Percentiles rank a stretch among this genome's conserved stretches.
phyloP scores from a whole-genome alignment of 1,284 basidiomycete species.

The Heterobasidion occidentale region DNA sequence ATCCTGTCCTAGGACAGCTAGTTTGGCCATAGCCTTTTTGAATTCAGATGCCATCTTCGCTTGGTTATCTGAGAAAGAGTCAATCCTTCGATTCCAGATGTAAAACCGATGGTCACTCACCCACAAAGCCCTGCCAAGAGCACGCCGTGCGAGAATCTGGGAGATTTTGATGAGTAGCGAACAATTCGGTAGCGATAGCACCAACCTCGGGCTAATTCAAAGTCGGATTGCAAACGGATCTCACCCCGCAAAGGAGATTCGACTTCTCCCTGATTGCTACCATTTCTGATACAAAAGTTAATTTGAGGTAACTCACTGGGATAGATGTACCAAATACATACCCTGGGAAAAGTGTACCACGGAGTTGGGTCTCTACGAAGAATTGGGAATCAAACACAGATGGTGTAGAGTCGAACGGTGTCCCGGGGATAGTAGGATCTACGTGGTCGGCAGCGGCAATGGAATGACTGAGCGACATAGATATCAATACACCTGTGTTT shows the following conservation, averaged over 20 bases:
- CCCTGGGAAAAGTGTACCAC: slow-evolving; percentile 13
- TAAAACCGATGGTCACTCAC: too few relatives aligned
- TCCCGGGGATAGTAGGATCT: slow-evolving; percentile 7
- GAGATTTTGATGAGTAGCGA: neutral
- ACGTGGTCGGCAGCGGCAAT: slow-evolving; percentile 9
- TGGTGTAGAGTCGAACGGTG: slow-evolving; percentile 14
- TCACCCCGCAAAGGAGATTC: slow-evolving; percentile 17
- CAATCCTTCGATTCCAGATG: too few relatives aligned
- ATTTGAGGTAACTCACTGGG: neutral
- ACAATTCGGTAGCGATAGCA: neutral
- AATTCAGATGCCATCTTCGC: slow-evolving; percentile 15
- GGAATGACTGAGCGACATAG: neutral
- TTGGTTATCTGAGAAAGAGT: slow-evolving; percentile 10
- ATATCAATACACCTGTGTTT: neutral
- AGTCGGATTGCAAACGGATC: slow-evolving; percentile 21
- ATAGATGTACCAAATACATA: neutral
- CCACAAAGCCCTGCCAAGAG: slow-evolving; percentile 14
- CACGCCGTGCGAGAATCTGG: slow-evolving; percentile 15
- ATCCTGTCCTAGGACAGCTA: slow-evolving; percentile 19
- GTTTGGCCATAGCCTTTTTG: slow-evolving; percentile 20
- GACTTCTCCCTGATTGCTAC: slow-evolving; percentile 13
- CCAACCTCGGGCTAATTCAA: slow-evolving; percentile 13
- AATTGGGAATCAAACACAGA: slow-evolving; percentile 3
- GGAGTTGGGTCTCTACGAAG: slow-evolving; percentile 8
- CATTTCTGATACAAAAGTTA: slow-evolving; percentile 4